phyloP scores from a whole-genome alignment of 768 basidiomycete genomes.

The Tulasnella calospora region DNA sequence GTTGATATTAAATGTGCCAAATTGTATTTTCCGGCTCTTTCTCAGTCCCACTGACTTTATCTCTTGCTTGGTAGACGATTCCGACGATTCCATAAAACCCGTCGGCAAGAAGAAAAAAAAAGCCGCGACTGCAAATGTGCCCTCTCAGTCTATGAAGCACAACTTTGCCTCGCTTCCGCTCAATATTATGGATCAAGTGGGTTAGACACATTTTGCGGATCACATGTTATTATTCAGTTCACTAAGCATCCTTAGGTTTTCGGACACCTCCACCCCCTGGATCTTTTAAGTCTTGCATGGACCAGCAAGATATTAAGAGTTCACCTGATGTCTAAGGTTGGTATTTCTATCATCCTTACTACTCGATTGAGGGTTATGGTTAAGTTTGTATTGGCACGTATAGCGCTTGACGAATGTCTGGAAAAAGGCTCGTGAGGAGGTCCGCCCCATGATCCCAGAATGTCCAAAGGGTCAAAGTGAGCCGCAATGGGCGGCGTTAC shows the following conservation, averaged over 20 bases:
- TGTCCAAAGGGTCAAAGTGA: conserved; percentile 21
- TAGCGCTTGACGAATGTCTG: conserved; percentile 12
- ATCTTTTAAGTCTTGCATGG: conserved; percentile 4
- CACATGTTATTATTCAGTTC: neutral
- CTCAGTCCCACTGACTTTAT: too few species aligned
- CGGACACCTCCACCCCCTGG: conserved; percentile 8
- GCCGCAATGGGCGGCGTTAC: conserved; percentile 14
- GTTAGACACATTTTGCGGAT: neutral
- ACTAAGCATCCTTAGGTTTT: neutral
- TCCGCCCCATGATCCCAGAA: neutral
- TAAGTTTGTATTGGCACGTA: neutral
- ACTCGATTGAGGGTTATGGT: neutral
- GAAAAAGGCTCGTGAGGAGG: neutral
- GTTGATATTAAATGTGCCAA: too few species aligned
- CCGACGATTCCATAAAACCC: neutral
- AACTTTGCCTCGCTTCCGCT: neutral
- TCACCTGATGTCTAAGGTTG: conserved; percentile 14
- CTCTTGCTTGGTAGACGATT: neutral
- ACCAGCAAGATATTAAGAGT: neutral
- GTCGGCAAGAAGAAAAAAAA: neutral
- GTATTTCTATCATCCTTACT: neutral
- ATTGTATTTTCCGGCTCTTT: neutral
- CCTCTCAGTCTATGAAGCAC: neutral
- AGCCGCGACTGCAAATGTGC: neutral
- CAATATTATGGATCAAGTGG: neutral